Conservation (phyloP, 75 land plant genomes). For the Adiantum capillusveneris region DNA sequence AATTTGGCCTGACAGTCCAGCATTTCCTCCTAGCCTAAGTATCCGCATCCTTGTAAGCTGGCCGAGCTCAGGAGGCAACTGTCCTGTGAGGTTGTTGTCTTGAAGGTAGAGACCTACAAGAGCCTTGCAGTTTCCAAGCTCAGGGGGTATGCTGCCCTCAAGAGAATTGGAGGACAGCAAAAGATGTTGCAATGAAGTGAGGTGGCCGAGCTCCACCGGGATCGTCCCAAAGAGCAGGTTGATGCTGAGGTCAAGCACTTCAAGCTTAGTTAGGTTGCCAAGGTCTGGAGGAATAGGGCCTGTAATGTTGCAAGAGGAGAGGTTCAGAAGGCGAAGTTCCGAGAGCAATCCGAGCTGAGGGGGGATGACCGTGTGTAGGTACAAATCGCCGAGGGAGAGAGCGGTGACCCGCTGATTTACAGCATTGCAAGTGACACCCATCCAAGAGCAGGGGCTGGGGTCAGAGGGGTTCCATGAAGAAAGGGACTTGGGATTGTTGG, state of each 20-base stretch:
- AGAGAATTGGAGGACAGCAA: conserved; percentile 56
- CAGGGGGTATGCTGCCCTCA: conserved; percentile 53
- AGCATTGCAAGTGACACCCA: conserved; percentile 57
- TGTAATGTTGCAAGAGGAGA: conserved; percentile 61
- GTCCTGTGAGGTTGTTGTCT: conserved; percentile 72
- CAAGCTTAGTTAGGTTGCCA: conserved; percentile 15
- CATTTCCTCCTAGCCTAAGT: conserved; percentile 76
- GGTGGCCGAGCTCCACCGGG: conserved; percentile 38
- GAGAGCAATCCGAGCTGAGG: conserved; percentile 47
- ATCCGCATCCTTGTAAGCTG: conserved; percentile 36
- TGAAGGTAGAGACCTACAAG: conserved; percentile 45
- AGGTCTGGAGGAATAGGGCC: conserved; percentile 70
- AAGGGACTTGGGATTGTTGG: conserved; percentile 9
- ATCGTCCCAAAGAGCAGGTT: conserved; percentile 52
- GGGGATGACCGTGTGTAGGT: conserved; percentile 47
- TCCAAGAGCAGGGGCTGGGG: conserved; percentile 63
- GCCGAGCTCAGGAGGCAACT: conserved; percentile 45
- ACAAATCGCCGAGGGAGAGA: conserved; percentile 26
- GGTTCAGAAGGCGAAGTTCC: conserved; percentile 39
- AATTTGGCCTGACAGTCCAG: conserved; percentile 48
- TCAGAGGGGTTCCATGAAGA: conserved; percentile 57
- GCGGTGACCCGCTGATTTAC: conserved; percentile 47
- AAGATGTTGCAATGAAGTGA: conserved; percentile 41
- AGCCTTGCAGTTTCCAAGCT: conserved; percentile 37
- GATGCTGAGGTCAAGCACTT: conserved; percentile 47